A percentile compares a stretch with the other conserved stretches of the same genome.
Conservation (phyloP, 805 yeast genomes). For the Starmerella stellata region DNA sequence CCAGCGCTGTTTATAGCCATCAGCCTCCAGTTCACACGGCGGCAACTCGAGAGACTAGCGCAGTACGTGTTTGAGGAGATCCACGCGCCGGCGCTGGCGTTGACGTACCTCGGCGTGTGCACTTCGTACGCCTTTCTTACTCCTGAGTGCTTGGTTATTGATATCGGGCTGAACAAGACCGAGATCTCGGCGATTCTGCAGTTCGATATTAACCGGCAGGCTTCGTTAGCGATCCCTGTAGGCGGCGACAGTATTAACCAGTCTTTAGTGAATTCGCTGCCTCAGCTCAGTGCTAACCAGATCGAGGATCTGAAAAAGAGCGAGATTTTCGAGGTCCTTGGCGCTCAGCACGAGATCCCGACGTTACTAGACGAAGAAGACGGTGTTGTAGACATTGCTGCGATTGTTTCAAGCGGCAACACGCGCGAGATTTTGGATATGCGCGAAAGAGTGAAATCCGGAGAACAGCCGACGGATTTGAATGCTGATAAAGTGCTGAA, state of each 20-base stretch:
- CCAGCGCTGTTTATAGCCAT: slow-evolving; percentile 48
- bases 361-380: slow-evolving; percentile 38
- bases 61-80: slow-evolving; percentile 58
- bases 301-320: slow-evolving; percentile 61
- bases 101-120: slow-evolving; percentile 51
- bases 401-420: slow-evolving; percentile 62
- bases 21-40: slow-evolving; percentile 51
- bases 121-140: slow-evolving; percentile 50
- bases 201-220: slow-evolving; percentile 41
- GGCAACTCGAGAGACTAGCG: slow-evolving; percentile 49
- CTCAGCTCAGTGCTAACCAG: slow-evolving; percentile 38
- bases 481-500: slow-evolving; percentile 64
- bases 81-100: slow-evolving; percentile 52
- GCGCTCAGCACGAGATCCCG: slow-evolving; percentile 46
- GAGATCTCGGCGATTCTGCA: slow-evolving; percentile 70
- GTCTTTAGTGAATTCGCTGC: slow-evolving; percentile 35
- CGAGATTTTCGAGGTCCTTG: slow-evolving; percentile 59
- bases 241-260: slow-evolving; percentile 57
- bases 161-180: slow-evolving; percentile 57
- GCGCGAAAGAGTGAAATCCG: slow-evolving; percentile 34
- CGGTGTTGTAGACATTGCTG: slow-evolving; percentile 74
- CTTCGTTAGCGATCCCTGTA: slow-evolving; percentile 29
- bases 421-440: slow-evolving; percentile 53
- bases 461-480: slow-evolving; percentile 21
- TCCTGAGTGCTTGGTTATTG: slow-evolving; percentile 55